Evolutionary conservation across 2,329 filamentous ascomycete genomes (phyloP).

Genomic region (Scedosporium dehoogii): DNA sequence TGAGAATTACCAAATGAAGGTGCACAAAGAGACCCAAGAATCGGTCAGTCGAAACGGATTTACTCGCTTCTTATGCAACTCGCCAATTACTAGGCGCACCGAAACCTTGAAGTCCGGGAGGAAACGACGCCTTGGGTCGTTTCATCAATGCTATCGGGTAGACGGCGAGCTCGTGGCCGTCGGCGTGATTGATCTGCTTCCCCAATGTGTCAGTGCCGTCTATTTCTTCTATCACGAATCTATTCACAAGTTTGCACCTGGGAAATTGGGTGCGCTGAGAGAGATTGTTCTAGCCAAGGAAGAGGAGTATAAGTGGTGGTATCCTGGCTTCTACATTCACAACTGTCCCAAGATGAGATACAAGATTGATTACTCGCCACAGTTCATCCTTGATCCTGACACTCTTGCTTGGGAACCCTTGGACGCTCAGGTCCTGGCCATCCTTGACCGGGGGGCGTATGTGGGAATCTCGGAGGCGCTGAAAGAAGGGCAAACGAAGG

Average conservation of each 20-base stretch:
- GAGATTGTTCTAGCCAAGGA: constrained; percentile 65
- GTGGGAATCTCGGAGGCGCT: constrained; percentile 29
- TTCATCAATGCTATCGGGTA: constrained; percentile 72
- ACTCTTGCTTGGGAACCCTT: constrained; percentile 52
- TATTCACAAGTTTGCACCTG: constrained; percentile 58
- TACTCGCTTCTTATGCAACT: constrained; percentile 62
- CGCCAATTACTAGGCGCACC: constrained; percentile 46
- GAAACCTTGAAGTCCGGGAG: constrained; percentile 35
- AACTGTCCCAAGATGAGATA: constrained; percentile 75
- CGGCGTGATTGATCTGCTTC: constrained; percentile 67
- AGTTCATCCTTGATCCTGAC: constrained; percentile 63
- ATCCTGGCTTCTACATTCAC: constrained; percentile 75
- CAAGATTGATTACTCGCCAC: constrained; percentile 69
- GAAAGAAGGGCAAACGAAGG: neutral
- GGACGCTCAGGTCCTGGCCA: constrained; percentile 36
- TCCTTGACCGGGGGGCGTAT: constrained; percentile 47
- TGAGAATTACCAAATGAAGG: constrained; percentile 62
- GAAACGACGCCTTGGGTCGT: constrained; percentile 55
- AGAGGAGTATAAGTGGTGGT: constrained; percentile 65
- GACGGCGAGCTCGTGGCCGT: constrained; percentile 68
- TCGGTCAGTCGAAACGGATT: constrained; percentile 55
- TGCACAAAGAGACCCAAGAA: constrained; percentile 56
- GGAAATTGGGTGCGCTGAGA: constrained; percentile 64
- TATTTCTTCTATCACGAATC: constrained; percentile 77
- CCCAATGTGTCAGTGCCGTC: constrained; percentile 67